Conservation (phyloP, 139 green algal genomes). For the Auxenochlorella protothecoides region DNA sequence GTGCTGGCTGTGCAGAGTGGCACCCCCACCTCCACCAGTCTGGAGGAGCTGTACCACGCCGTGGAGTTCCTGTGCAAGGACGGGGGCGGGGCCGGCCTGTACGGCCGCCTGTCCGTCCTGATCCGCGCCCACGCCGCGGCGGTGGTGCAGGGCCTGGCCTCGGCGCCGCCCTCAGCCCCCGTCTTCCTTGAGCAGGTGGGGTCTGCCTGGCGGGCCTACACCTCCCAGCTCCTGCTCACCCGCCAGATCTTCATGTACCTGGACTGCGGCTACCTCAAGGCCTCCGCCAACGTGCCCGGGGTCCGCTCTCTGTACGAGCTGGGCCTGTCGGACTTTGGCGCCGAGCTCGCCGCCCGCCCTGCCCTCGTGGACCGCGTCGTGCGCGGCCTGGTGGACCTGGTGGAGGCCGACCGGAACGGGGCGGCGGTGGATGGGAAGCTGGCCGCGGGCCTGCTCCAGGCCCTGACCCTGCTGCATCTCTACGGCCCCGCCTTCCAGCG, state of each 20-base stretch:
- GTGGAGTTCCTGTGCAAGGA: slow-evolving; percentile 94
- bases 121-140: slow-evolving; percentile 58
- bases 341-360: slow-evolving; percentile 45
- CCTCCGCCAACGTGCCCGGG: slow-evolving; percentile 8
- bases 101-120: slow-evolving; percentile 61
- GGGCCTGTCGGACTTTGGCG: slow-evolving; percentile 72
- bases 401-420: slow-evolving; percentile 63
- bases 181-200: slow-evolving; percentile 69
- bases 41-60: slow-evolving; percentile 89
- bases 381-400: slow-evolving; percentile 50
- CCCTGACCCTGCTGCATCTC: slow-evolving; percentile 58
- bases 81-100: slow-evolving; percentile 72
- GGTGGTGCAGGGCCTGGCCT: slow-evolving; percentile 31
- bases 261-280: slow-evolving; percentile 80
- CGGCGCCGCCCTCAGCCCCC: slow-evolving; percentile 37
- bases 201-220: slow-evolving; percentile 67
- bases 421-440: slow-evolving; percentile 67
- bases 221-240: slow-evolving; percentile 73
- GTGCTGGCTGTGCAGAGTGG: slow-evolving; percentile 76
- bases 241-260: slow-evolving; percentile 94
- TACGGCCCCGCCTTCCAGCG: slow-evolving; percentile 58
- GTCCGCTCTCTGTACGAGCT: slow-evolving; percentile 84
- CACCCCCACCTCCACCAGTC: slow-evolving; percentile 51
- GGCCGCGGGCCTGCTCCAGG: slow-evolving; percentile 61
- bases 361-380: slow-evolving; percentile 46